Base-by-base conservation (phyloP, 371 early-diverging fungal genomes). In the Mucor saturninus region DNA sequence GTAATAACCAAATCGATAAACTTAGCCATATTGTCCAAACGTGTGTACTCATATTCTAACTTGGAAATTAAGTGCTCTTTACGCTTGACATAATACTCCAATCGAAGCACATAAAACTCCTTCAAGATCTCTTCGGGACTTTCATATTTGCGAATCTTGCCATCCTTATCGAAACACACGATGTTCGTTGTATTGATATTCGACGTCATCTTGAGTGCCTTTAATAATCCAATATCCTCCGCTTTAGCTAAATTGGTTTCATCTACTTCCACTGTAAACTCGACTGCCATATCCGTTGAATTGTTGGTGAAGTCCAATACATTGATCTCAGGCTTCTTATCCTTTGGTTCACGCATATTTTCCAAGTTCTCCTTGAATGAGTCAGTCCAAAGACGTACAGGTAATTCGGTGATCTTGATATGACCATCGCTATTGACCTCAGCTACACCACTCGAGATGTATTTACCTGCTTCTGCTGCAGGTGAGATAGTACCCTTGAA, bases 111-210 rank as follows among this genome's bases (percentile, higher is more conserved):
- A 72, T 93, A 99, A 75, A 99, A 99, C 60, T 99, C 99, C 55
- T 79, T 73, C 28, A 99, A 65, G 46, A 99, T 95, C 32, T 96
- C 95, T 60, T 91, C 86, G 2, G 95, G 80, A 1, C 80, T 81
- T 4, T 69, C 65, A 72, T 99, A 99, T 73, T 91, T 93, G 68
- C 90, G 90, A 56, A 99, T 89, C 21, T 93, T 87, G 4, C 95
- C 97, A 29, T 95, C 84, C 15, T 82, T 74, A 80, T 99, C 98
- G 76, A 99, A 99, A 72, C 97, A 98, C 4, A 99, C 98, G 90
- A 99, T 89, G 73, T 99, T 99, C 26, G 86, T 87, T 1, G 93
- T 93, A 11, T 89, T 62, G 28, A 99, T 83, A 3, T 85, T 74
- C 8, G 84, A 79, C 4, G 80, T 76, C 4, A 99, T 71, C 75